phyloP scores from a whole-genome alignment of 2,329 filamentous ascomycete species.

The Penicillium fuscoglaucum region DNA sequence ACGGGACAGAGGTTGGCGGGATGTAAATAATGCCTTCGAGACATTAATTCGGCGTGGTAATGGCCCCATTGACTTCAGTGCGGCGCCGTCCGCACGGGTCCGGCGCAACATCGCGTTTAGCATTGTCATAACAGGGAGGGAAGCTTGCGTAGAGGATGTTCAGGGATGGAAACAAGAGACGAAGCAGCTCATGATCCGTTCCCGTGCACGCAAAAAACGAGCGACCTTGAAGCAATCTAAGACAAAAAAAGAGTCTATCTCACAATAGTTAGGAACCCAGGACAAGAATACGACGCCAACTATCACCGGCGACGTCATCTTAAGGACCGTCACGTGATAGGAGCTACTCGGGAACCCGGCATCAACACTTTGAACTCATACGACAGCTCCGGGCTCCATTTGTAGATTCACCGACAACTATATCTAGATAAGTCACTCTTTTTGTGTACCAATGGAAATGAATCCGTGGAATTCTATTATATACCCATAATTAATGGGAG shows the following conservation, averaged over 20 bases:
- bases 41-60: constrained; percentile 24
- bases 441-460: neutral
- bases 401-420: constrained; percentile 9
- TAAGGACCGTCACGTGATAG: constrained; percentile 11
- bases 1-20: constrained; percentile 18
- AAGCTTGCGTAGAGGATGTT: constrained; percentile 13
- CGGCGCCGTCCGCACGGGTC: constrained; percentile 30
- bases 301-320: constrained; percentile 14
- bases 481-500: constrained; percentile 14
- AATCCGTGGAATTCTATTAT: constrained; percentile 23
- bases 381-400: neutral
- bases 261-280: neutral
- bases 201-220: constrained; percentile 10
- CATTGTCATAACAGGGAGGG: constrained; percentile 13
- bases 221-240: neutral
- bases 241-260: constrained; percentile 1
- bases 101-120: constrained; percentile 38
- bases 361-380: constrained; percentile 4
- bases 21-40: constrained; percentile 13
- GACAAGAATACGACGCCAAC: neutral
- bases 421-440: neutral
- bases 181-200: constrained; percentile 12
- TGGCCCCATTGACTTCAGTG: constrained; percentile 30
- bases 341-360: constrained; percentile 8
- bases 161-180: constrained; percentile 10